Evolutionary conservation across 805 yeast genomes (phyloP), one percentile per base, ranked within the genome.

Genomic region (Sugiyamaella chiloensis): DNA sequence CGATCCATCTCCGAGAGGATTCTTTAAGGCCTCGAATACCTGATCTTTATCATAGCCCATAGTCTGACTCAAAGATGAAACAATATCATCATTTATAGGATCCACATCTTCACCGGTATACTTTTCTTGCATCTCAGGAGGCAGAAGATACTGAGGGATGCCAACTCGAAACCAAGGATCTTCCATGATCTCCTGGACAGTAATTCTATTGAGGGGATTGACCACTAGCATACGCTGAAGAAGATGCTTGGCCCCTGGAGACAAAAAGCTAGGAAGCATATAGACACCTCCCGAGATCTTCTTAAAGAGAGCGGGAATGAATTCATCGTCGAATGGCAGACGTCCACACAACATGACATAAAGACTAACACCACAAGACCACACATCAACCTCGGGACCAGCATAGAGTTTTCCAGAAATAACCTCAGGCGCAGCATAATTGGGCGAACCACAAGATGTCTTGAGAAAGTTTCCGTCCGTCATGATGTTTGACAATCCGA

Each of bases 371-470:
- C 98, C 98, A 62, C 96, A 86, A 0, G 95, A 85, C 98, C 98
- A 90, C 47, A 90, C 96, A 66, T 90, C 98, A 41, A 91, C 97
- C 67, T 91, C 97, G 2, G 98, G 97, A 7, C 98, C 98, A 1
- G 97, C 98, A 59, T 90, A 91, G 46, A 91, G 74, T 64, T 91
- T 88, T 29, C 97, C 97, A 52, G 90, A 81, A 49, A 90, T 90
- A 24, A 90, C 97, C 67, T 90, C 98, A 1, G 98, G 98, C 0
- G 98, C 97, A 4, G 98, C 97, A 66, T 90, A 90, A 63, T 91
- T 91, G 47, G 98, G 98, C 5, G 95, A 85, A 3, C 98, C 98
- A 70, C 98, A 91, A 57, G 90, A 81, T 1, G 98, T 90, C 63
- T 90, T 91, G 61, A 90, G 74, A 64, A 90, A 90, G 65, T 90